Evolutionary conservation across 208 protist species (phyloP).

Genomic region (Leishmania aethiopica): DNA sequence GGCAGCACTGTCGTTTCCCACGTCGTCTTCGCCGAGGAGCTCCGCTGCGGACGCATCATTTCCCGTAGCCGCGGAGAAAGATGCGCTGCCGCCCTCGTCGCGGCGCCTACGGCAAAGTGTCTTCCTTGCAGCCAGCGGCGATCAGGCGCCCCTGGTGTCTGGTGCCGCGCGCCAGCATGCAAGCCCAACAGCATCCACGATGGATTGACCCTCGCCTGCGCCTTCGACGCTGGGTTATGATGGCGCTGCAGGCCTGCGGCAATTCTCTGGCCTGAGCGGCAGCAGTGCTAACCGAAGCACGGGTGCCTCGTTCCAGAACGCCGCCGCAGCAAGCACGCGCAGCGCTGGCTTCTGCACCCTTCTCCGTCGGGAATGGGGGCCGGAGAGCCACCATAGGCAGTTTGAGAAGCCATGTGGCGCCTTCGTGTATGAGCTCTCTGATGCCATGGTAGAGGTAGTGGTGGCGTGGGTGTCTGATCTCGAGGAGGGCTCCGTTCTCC

Average conservation of each 20-base stretch:
- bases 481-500: conserved; percentile 22
- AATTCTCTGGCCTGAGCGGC: neutral
- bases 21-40: neutral
- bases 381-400: conserved; percentile 50
- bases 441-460: conserved; percentile 35
- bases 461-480: conserved; percentile 47
- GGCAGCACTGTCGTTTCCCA: neutral
- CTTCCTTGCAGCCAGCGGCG: neutral
- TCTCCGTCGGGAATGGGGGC: conserved; percentile 43
- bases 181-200: neutral
- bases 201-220: neutral
- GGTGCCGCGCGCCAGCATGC: neutral
- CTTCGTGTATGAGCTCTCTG: conserved; percentile 35
- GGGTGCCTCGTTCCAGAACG: neutral
- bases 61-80: neutral
- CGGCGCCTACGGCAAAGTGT: neutral
- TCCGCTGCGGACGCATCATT: neutral
- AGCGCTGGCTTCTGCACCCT: conserved; percentile 41
- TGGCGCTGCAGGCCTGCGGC: neutral
- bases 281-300: neutral
- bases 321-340: conserved; percentile 4
- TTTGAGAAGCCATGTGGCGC: conserved; percentile 51
- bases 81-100: neutral
- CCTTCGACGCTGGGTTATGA: neutral
- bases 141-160: neutral